Conservation (phyloP, 495 filamentous ascomycete species). For the Pyrenopolyporus hunteri region DNA sequence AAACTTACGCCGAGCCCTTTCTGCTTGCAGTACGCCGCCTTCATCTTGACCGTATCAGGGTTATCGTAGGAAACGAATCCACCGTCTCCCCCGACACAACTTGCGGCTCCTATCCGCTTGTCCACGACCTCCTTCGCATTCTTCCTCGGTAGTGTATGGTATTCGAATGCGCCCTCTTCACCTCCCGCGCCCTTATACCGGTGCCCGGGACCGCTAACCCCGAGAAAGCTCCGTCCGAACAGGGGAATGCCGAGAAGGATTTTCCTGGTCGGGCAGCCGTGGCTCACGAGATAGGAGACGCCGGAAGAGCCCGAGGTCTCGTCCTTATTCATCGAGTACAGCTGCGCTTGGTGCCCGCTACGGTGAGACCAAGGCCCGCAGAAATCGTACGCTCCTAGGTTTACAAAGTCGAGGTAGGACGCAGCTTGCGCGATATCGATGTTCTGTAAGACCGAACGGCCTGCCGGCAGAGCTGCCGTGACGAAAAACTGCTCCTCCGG, state of each 20-base stretch:
- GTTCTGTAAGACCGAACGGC: conserved; percentile 72
- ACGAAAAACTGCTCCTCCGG: conserved; percentile 76
- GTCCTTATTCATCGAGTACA: conserved; percentile 65
- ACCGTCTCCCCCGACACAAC: conserved; percentile 79
- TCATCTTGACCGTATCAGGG: conserved; percentile 79
- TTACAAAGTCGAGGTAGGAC: conserved; percentile 76
- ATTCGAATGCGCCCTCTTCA: conserved; percentile 84
- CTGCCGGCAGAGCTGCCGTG: conserved; percentile 82
- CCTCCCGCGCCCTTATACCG: conserved; percentile 68
- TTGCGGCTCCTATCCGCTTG: conserved; percentile 68
- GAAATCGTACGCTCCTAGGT: conserved; percentile 89
- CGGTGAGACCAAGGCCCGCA: conserved; percentile 74
- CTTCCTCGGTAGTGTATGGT: conserved; percentile 74
- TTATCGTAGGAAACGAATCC: conserved; percentile 91
- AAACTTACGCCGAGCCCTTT: conserved; percentile 68
- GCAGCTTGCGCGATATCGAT: conserved; percentile 73
- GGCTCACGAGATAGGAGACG: conserved; percentile 67
- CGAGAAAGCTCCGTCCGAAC: conserved; percentile 82
- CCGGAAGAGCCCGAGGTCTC: conserved; percentile 69
- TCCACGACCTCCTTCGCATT: conserved; percentile 75
- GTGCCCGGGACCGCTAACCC: conserved; percentile 67
- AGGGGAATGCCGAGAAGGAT: conserved; percentile 81
- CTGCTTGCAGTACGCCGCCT: conserved; percentile 79
- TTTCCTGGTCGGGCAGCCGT: conserved; percentile 73
- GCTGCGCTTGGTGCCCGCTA: conserved; percentile 80